These are phyloP conservation scores for Sphagnum fallax DNA, from an alignment of 228 moss, liverwort and hornwort genomes.

Conservation along the genomic window DNA sequence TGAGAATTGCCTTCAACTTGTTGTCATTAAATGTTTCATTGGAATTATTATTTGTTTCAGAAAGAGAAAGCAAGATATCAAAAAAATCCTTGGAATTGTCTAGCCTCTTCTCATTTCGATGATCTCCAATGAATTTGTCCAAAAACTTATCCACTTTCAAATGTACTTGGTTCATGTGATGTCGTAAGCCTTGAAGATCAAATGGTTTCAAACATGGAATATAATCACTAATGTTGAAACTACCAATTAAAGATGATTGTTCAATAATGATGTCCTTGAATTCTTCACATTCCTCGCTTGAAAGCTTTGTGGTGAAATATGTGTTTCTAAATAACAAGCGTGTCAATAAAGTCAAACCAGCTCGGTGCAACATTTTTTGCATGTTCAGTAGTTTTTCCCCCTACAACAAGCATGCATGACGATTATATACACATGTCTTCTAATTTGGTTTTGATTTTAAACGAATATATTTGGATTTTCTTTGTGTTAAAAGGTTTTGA, in stretches of 20 bases:
- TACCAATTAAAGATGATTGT: not conserved
- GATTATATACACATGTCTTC: not conserved
- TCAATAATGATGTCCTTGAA: not conserved
- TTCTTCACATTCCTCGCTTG: not conserved
- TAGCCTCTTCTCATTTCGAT: not conserved
- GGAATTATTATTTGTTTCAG: not conserved
- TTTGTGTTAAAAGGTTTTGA: no score
- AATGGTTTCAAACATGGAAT: not conserved
- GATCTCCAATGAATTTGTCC: not conserved
- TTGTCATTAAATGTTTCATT: not conserved
- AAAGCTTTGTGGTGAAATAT: not conserved
- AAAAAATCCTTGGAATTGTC: conserved; percentile 1
- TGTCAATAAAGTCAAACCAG: not conserved
- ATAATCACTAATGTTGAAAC: conserved; percentile 2
- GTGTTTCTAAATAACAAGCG: conserved; percentile 31
- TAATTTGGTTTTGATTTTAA: no score
- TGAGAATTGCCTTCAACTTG: not conserved
- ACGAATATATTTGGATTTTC: no score
- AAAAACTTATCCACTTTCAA: not conserved
- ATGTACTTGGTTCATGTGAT: not conserved
- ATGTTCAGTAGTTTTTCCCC: not conserved
- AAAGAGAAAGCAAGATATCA: not conserved
- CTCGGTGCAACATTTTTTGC: not conserved
- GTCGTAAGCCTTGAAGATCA: not conserved
- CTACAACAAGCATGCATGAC: not conserved